Base-by-base conservation (phyloP, 352 stramenopile species). In the Pythium plurisporium region DNA sequence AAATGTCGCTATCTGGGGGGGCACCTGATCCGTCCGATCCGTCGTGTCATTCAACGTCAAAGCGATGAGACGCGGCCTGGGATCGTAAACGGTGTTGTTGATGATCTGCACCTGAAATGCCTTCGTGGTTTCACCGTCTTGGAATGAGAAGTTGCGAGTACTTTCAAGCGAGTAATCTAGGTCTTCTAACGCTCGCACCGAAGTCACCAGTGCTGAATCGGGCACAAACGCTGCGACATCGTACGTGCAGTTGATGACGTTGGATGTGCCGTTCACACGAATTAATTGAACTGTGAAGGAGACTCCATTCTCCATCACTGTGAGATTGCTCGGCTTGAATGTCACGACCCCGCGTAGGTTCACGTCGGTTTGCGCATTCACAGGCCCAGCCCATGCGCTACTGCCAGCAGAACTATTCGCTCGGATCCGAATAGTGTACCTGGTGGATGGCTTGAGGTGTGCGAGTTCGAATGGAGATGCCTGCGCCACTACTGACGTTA, bases 201-300 rank as follows among this genome's bases (percentile, higher is more conserved):
- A n/a, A 9, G 37, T 47, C 23, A 27, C 17, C 10, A 30, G 34
- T 1, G 38, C 20, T 4, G 17, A 22, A 15, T 15, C 9, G 17
- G 54, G 44, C 3, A 29, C 26, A 11, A 38, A 29, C 4, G 56
- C 72, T 6, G 67, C 70, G 7, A 69, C 10, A 2, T 67, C 44
- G 40, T 78, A 75, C 4, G 55, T 44, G 46, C 79, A 86, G 4
- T 61, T 68, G 23, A 89, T 72, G 1, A 50, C 70, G 12, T 68
- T 71, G 0, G 72, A 71, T 19, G 67, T 76, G 10, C 79, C 79
- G 44, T 84, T 76, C 7, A 77, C 63, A 12, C 79, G 74, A 15
- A 79, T 12, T 4, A 89, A 50, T 19, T 69, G 41, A 12, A 86
- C 42, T 0, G 52, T 56, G 27, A 84, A 45, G 6, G 36, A 62